Evolutionary conservation across 768 basidiomycete species (phyloP), one percentile per base, ranked within the genome.

Genomic region (Pleurotus tuber-regium): DNA sequence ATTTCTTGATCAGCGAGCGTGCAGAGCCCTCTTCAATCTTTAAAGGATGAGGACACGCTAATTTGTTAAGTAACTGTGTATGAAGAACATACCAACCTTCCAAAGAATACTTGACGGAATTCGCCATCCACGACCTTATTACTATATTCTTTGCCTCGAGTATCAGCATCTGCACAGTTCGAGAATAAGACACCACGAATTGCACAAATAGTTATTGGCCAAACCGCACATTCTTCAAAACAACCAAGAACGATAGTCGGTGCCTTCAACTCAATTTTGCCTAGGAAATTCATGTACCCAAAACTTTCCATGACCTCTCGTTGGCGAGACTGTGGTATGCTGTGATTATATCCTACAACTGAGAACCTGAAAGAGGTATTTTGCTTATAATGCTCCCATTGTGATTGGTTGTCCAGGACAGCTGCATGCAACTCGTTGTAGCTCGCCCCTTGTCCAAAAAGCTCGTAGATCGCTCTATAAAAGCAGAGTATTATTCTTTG

Each of bases 291-390:
- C 88, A 98, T 92, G 63, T 92, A 97, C 2, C 77, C 67, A 65
- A 99, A 98, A 57, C 76, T 77, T 62, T 93, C 86, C 38, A 96
- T 82, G 36, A 89, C 72, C 11, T 79, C 70, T 53, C 70, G 75
- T 58, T 91, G 88, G 12, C 86, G 76, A 31, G 67, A 63, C 58
- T 85, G 82, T 11, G 86, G 80, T 11, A 93, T 84, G 8, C 82
- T 81, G 59, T 86, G 89, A 55, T 89, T 87, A 60, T 84, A 87
- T 0, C 81, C 84, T 1, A 83, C 79, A 6, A 95, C 82, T 11
- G 78, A 63, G 64, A 96, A 93, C 58, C 85, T 86, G 76, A 94
- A 97, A 0, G 89, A 86, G 1, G 85, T 86, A 51, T 87, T 69
- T 2, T 72, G 71, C 23, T 79, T 73, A 57, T 84, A 89, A 29